phyloP scores from a whole-genome alignment of 352 stramenopile genomes.

The Phytophthora rubi region DNA sequence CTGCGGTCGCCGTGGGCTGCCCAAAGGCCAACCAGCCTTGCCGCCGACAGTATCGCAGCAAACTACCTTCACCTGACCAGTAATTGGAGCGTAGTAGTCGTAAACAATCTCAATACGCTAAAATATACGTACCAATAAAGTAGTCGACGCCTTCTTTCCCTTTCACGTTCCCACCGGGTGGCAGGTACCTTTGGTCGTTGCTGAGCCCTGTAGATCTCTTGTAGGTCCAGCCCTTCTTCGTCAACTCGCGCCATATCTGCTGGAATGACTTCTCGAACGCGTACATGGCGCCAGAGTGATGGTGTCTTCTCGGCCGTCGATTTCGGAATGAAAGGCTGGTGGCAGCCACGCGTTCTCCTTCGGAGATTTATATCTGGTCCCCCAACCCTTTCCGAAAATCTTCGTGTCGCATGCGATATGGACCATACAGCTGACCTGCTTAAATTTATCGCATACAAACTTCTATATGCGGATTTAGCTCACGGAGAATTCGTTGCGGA shows the following conservation, averaged over 20 bases:
- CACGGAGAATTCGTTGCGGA: conserved; percentile 3
- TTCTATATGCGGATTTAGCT: conserved; percentile 19
- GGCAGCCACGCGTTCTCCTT: conserved; percentile 6
- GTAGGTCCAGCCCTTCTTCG: conserved; percentile 18
- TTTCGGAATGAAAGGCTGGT: conserved; percentile 14
- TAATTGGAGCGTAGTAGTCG: background rate
- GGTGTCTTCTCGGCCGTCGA: conserved; percentile 1
- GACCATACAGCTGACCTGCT: conserved; percentile 10
- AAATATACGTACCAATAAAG: conserved; percentile 2
- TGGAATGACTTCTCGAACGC: conserved; percentile 15
- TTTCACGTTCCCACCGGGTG: conserved; percentile 8
- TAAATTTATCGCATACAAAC: conserved; percentile 22
- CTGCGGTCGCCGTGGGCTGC: background rate
- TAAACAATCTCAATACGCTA: background rate
- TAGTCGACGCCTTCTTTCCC: conserved; percentile 14
- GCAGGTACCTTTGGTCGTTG: conserved; percentile 1
- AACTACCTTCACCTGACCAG: background rate
- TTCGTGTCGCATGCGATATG: conserved; percentile 12
- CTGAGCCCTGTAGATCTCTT: conserved; percentile 7
- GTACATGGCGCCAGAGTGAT: conserved; percentile 14
- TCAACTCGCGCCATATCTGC: conserved; percentile 15
- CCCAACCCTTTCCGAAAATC: conserved; percentile 3
- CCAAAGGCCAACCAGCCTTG: background rate
- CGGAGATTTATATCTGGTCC: conserved; percentile 14
- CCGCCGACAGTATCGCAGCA: background rate